A percentile compares a stretch with the other conserved stretches of the same genome.
These are phyloP conservation scores for Macaranga tanarius DNA, from an alignment of 441 rosid genomes.

Conservation along the genomic window DNA sequence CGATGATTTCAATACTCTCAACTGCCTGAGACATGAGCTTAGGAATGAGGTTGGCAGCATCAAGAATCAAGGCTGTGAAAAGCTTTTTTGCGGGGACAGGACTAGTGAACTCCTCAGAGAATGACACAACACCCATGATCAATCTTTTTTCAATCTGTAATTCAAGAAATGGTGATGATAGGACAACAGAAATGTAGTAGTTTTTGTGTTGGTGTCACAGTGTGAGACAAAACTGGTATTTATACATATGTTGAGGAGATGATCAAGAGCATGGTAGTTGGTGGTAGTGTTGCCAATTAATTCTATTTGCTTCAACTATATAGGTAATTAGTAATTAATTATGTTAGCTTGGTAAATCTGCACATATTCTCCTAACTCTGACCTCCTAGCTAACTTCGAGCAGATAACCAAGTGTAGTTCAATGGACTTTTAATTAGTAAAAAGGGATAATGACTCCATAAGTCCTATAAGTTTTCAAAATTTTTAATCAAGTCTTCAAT, in stretches of 20 bases:
- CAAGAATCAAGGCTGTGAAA: slow-evolving; percentile 37
- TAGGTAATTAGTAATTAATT: neutral
- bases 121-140: slow-evolving; percentile 32
- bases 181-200: neutral
- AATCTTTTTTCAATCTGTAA: neutral
- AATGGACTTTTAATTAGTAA: no score
- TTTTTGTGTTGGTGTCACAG: neutral
- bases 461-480: no score
- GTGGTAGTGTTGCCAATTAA: neutral
- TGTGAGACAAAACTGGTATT: neutral
- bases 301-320: neutral
- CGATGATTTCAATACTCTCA: slow-evolving; percentile 10
- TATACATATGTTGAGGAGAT: neutral
- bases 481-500: no score
- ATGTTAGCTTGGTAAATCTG: no score
- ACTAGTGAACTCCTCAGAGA: slow-evolving; percentile 22
- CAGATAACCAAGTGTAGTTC: no score
- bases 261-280: no score
- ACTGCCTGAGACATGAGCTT: slow-evolving; percentile 26
- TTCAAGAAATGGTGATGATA: neutral
- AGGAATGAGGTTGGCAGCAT: slow-evolving; percentile 22
- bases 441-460: no score
- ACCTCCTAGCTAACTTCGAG: no score
- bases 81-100: slow-evolving; percentile 15
- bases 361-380: no score